These are phyloP conservation scores for Phellinidium pouzarii DNA, from an alignment of 1,284 basidiomycete genomes.

Conservation along the genomic window DNA sequence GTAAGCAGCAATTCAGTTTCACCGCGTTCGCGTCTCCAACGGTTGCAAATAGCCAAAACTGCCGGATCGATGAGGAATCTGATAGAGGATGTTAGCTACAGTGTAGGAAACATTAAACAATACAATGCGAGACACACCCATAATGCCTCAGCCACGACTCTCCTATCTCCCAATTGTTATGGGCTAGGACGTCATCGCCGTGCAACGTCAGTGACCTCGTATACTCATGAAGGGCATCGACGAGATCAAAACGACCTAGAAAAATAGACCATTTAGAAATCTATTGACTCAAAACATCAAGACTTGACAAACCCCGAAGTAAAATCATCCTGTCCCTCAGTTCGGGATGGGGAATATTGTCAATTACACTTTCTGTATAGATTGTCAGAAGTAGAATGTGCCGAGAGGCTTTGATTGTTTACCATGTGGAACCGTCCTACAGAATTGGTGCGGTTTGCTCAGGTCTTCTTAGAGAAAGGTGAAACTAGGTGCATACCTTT, in stretches of 20 bases:
- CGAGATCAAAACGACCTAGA: conserved; percentile 67
- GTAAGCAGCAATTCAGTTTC: conserved; percentile 53
- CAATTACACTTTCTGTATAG: conserved; percentile 74
- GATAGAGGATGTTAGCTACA: conserved; percentile 3
- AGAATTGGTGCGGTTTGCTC: too few species aligned
- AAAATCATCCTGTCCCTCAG: conserved; percentile 86
- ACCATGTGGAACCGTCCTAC: conserved; percentile 83
- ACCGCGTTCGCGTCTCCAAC: conserved; percentile 71
- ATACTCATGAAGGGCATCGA: conserved; percentile 70
- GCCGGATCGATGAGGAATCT: conserved; percentile 68
- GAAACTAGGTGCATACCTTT: conserved; percentile 43
- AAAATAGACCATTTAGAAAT: background rate
- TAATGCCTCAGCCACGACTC: conserved; percentile 80
- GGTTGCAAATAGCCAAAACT: conserved; percentile 59
- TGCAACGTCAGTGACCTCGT: conserved; percentile 65
- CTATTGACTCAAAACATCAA: background rate
- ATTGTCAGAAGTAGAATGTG: conserved; percentile 1
- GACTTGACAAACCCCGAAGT: conserved; percentile 51
- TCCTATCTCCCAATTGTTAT: conserved; percentile 82
- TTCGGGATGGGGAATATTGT: conserved; percentile 80
- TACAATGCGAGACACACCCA: conserved; percentile 44
- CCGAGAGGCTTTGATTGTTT: conserved; percentile 20
- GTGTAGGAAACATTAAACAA: background rate
- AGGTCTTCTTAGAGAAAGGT: too few species aligned
- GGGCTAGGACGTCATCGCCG: conserved; percentile 82